Conservation (phyloP, 2,329 filamentous ascomycete genomes). For the Pyrenophora teres region DNA sequence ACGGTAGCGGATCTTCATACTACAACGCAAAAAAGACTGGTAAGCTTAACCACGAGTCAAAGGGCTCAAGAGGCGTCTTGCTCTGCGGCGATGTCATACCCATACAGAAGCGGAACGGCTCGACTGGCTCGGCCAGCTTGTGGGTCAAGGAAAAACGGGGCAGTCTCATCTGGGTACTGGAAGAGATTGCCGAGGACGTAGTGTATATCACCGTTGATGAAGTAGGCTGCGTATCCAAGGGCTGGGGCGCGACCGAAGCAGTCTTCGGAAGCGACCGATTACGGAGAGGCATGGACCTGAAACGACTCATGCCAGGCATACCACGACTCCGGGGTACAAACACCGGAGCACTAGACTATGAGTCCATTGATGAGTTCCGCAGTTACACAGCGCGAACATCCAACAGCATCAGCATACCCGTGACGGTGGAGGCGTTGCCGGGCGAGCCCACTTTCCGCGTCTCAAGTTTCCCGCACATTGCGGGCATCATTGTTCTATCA, state of each 20-base stretch:
- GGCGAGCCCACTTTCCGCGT: constrained; percentile 75
- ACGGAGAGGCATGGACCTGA: constrained; percentile 72
- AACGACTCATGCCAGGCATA: constrained; percentile 78
- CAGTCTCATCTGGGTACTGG: constrained; percentile 94
- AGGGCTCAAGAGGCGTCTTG: constrained; percentile 83
- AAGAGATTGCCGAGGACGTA: constrained; percentile 96
- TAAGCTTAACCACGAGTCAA: constrained; percentile 68
- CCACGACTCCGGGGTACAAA: constrained; percentile 75
- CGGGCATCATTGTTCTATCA: constrained; percentile 92
- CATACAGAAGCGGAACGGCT: constrained; percentile 92
- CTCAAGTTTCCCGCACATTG: constrained; percentile 95
- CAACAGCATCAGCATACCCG: constrained; percentile 79
- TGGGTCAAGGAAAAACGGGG: constrained; percentile 98
- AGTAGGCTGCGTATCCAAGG: constrained; percentile 71
- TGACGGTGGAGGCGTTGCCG: constrained; percentile 75
- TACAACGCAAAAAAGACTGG: constrained; percentile 57
- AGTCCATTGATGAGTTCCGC: constrained; percentile 70
- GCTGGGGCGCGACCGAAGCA: constrained; percentile 75
- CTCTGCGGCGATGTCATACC: constrained; percentile 98
- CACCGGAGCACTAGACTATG: constrained; percentile 77
- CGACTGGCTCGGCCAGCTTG: constrained; percentile 87
- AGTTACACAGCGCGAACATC: constrained; percentile 85
- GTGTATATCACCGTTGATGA: constrained; percentile 77
- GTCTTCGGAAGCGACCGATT: constrained; percentile 82
- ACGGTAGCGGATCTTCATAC: constrained; percentile 58